phyloP scores from a whole-genome alignment of 2,329 filamentous ascomycete species.

The Alternaria ethzedia region DNA sequence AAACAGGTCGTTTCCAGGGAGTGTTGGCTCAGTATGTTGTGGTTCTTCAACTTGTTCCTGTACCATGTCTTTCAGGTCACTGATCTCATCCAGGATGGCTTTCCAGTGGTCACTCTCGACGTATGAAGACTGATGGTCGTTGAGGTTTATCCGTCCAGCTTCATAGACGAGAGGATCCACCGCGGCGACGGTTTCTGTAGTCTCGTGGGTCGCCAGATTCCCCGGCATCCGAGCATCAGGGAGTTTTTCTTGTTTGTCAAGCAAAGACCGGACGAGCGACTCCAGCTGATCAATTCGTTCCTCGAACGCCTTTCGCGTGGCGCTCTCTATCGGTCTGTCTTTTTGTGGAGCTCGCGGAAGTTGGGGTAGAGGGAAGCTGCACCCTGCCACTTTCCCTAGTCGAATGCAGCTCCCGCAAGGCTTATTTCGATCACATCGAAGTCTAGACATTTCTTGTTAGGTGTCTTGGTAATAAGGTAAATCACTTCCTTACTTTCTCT shows the following conservation, averaged over 20 bases:
- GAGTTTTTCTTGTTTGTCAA: background rate
- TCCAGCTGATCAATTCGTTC: background rate
- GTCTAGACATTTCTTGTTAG: background rate
- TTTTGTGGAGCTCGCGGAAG: background rate
- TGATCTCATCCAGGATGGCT: background rate
- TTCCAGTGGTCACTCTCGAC: background rate
- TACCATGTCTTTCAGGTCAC: background rate
- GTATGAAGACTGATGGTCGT: background rate
- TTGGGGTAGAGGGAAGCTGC: background rate
- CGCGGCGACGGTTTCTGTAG: background rate
- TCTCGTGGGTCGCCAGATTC: background rate
- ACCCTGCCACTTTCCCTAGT: background rate
- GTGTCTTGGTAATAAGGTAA: background rate
- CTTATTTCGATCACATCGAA: background rate
- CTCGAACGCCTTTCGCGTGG: background rate
- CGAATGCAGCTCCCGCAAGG: background rate
- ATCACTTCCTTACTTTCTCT: background rate
- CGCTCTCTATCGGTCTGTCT: background rate
- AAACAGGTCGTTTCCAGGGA: background rate
- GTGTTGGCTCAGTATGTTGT: background rate
- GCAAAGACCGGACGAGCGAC: background rate
- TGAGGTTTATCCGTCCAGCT: background rate
- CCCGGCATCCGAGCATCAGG: background rate
- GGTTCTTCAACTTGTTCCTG: background rate
- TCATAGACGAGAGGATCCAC: background rate